Base-by-base conservation (phyloP, 2,329 filamentous ascomycete species). In the Alternaria longipes region DNA sequence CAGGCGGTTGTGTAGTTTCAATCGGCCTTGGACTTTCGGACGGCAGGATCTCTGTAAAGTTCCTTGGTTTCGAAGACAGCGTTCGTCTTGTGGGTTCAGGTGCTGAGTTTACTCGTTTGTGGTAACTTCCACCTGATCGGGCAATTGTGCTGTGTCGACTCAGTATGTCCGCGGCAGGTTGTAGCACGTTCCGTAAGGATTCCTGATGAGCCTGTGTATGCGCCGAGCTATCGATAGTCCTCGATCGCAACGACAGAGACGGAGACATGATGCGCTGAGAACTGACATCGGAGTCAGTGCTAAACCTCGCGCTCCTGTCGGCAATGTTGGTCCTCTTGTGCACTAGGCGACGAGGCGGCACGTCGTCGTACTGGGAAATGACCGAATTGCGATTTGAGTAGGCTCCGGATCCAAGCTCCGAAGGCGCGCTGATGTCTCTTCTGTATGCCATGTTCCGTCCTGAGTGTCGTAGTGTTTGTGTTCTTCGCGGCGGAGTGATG, bases 371-470 rank as follows among this genome's bases (percentile, higher is more conserved):
- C 4, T 57, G 54, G 3, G 81, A 82, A 14, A 73, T 74, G 9
- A 80, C 64, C 1, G 84, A 85, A 18, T 78, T 79, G 40, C 81
- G 80, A 32, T 81, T 80, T 2, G 83, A 84, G 36, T 69, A 74
- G 6, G 81, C 74, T 4, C 79, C 68, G 3, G 83, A 81, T 11
- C 81, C 83, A 62, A 81, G 81, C 9, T 73, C 71, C 8, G 70
- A 62, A 5, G 74, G 66, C 7, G 73, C 73, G 56, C 70, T 73
- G 28, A 66, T 56, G 47, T 80, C 81, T 52, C 81, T 82, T 20
- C 83, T 81, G 36, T 86, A 75, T 3, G 85, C 85, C 57, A 81
- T 73, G 60, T 84, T 84, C 73, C 84, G 87, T 46, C 82, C 83
- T 6, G 82, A 83, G 69, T 87, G 86, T 52, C 86, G 83, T 52